A percentile compares a stretch with the other conserved stretches of the same genome.
Evolutionary conservation across 805 yeast genomes (phyloP).

Genomic region (Spathaspora gorwiae): DNA sequence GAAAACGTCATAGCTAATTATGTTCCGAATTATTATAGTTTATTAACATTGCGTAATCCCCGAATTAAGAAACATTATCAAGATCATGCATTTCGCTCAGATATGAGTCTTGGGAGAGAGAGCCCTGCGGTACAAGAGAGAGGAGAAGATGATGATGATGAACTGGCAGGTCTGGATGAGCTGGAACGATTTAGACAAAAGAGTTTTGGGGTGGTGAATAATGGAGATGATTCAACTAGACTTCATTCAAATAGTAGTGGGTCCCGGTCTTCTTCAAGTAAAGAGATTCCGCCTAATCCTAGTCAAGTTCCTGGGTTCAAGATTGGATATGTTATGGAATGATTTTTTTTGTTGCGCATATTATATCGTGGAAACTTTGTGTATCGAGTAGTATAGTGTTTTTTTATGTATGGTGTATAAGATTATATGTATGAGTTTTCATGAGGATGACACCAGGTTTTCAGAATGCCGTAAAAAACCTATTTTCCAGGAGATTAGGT

Average conservation of each 20-base stretch:
- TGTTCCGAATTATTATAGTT: constrained; percentile 9
- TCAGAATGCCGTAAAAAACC: too few relatives aligned
- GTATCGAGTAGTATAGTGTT: too few relatives aligned
- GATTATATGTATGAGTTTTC: too few relatives aligned
- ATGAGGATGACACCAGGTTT: too few relatives aligned
- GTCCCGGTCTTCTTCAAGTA: not conserved
- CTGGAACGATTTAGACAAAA: constrained; percentile 9
- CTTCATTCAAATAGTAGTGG: not conserved
- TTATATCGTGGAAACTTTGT: too few relatives aligned
- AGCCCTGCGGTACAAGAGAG: too few relatives aligned
- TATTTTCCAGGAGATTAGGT: too few relatives aligned
- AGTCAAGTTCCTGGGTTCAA: constrained; percentile 13
- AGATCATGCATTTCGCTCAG: not conserved
- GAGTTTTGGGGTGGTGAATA: constrained; percentile 13
- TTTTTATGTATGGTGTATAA: too few relatives aligned
- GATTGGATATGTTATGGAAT: constrained; percentile 13
- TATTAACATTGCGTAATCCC: constrained; percentile 22
- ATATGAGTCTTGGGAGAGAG: too few relatives aligned
- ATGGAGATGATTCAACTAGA: not conserved
- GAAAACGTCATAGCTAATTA: constrained; percentile 18
- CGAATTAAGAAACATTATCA: constrained; percentile 26
- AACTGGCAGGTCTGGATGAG: not conserved
- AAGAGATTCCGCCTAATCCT: not conserved
- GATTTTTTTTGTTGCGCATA: too few relatives aligned
- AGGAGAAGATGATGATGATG: constrained; percentile 1